A percentile compares a stretch with the other conserved stretches of the same genome.
These are phyloP conservation scores for Clitopilus hobsonii DNA, from an alignment of 768 basidiomycete genomes.

Conservation along the genomic window DNA sequence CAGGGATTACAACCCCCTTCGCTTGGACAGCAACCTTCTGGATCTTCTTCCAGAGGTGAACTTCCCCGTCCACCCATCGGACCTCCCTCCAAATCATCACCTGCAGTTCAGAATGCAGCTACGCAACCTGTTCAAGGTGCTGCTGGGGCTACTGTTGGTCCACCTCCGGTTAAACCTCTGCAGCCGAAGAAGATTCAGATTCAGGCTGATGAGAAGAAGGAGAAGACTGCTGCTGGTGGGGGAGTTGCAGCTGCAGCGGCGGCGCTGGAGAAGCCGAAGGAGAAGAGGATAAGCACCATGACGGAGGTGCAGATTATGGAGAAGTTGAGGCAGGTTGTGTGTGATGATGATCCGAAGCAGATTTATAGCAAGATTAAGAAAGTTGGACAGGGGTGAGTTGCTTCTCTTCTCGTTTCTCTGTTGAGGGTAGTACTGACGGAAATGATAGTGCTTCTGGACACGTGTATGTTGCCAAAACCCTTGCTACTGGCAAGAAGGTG, in stretches of 20 bases:
- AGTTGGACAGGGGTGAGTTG: constrained; percentile 94
- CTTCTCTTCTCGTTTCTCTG: constrained; percentile 5
- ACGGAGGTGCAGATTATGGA: constrained; percentile 98
- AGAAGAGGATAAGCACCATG: constrained; percentile 94
- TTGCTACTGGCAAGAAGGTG: constrained; percentile 80
- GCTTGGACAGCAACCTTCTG: constrained; percentile 14
- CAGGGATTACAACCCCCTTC: constrained; percentile 26
- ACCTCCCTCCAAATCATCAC: constrained; percentile 35
- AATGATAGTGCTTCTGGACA: constrained; percentile 84
- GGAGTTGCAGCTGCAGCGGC: constrained; percentile 69
- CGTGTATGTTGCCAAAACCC: constrained; percentile 94
- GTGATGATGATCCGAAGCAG: constrained; percentile 78
- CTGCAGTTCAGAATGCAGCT: constrained; percentile 41
- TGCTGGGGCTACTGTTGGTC: constrained; percentile 47
- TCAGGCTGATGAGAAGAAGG: constrained; percentile 40
- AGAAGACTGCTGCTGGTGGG: constrained; percentile 36
- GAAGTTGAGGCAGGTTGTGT: constrained; percentile 87
- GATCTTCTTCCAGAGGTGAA: constrained; percentile 11
- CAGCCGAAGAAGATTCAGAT: constrained; percentile 68
- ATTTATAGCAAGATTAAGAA: constrained; percentile 98
- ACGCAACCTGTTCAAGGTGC: constrained; percentile 41
- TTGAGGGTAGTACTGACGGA: not conserved
- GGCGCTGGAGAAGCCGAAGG: constrained; percentile 74
- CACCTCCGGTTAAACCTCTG: constrained; percentile 68
- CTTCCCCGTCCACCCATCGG: constrained; percentile 31